Evolutionary conservation across 768 basidiomycete species (phyloP), one percentile per base, ranked within the genome.

Genomic region (Hypsizygus marmoreus): DNA sequence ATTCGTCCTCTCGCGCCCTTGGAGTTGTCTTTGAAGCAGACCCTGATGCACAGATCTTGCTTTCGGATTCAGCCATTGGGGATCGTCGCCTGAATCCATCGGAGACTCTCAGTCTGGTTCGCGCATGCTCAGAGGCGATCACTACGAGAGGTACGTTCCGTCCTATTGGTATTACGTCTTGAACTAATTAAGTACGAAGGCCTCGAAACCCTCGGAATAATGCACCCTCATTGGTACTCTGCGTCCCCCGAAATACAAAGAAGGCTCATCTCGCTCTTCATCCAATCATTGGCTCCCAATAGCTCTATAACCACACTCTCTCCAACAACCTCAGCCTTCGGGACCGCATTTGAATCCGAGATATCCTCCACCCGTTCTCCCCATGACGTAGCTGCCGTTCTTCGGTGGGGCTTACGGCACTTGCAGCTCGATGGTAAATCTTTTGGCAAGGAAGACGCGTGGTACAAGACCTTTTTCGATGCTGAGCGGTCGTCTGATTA

Each of bases 181-280:
- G 40, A 16, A 33, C 14, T 56, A 23, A 50, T 35, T 26, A 30
- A 54, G 50, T 31, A 45, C 50, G 10, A 49, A 91, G 88, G 88
- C n/a, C 72, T 90, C 40, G 87, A 90, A 61, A 82, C 84, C 3
- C 81, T 88, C 35, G 90, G 89, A 14, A 74, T 91, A 35, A 91
- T 91, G 86, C 86, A 86, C 56, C 87, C 90, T 4, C 85, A 91
- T 61, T 91, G 86, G 88, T 74, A 86, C 61, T 84, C 88, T 30
- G 75, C 88, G 7, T 88, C 86, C 5, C 79, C 80, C 6, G 77
- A 80, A 8, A 65, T 76, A n/a, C 89, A 91, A 62, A 81, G 70
- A 45, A 69, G 61, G 47, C 80, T 91, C 24, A 80, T 90, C 45
- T 86, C 86, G 13, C 76, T 81, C 46, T 91, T 84, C 69, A 71